These are phyloP conservation scores for Cytospora piceicola DNA, from an alignment of 2,329 filamentous ascomycete species.

Conservation along the genomic window DNA sequence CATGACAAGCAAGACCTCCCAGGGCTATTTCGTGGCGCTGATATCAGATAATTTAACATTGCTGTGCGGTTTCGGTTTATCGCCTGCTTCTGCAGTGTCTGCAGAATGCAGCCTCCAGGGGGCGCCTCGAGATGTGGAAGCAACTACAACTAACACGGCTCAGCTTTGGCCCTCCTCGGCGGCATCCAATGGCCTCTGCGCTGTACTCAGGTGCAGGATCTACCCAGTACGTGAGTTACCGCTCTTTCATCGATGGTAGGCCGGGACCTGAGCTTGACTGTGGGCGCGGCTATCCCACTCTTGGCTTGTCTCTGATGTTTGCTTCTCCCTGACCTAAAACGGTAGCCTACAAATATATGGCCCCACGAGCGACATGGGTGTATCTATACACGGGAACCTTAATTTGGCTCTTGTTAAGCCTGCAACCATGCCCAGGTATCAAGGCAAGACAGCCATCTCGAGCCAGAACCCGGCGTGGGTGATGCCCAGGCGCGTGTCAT, in stretches of 20 bases:
- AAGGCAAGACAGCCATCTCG: slow-evolving; percentile 8
- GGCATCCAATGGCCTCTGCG: background rate
- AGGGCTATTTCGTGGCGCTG: slow-evolving; percentile 1
- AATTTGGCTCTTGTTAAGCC: background rate
- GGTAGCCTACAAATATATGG: background rate
- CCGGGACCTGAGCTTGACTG: background rate
- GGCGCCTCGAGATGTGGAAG: background rate
- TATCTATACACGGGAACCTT: background rate
- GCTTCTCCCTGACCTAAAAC: background rate
- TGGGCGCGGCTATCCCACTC: background rate
- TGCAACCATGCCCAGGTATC: background rate
- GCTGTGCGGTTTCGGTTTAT: background rate
- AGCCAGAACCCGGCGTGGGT: background rate
- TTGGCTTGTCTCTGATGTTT: slow-evolving; percentile 1
- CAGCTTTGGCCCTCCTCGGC: background rate
- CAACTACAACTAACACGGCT: slow-evolving; percentile 2
- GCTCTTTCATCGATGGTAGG: background rate
- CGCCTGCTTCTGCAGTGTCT: background rate
- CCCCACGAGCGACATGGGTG: slow-evolving; percentile 3
- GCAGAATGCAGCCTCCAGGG: slow-evolving; percentile 2
- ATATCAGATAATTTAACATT: slow-evolving; percentile 1
- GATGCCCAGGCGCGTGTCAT: slow-evolving; percentile 10
- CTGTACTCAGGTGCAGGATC: background rate
- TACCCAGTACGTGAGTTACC: slow-evolving; percentile 8
- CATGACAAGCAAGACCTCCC: background rate